Evolutionary conservation across 106 monocot genomes (phyloP).

Genomic region (Chionographis japonica): DNA sequence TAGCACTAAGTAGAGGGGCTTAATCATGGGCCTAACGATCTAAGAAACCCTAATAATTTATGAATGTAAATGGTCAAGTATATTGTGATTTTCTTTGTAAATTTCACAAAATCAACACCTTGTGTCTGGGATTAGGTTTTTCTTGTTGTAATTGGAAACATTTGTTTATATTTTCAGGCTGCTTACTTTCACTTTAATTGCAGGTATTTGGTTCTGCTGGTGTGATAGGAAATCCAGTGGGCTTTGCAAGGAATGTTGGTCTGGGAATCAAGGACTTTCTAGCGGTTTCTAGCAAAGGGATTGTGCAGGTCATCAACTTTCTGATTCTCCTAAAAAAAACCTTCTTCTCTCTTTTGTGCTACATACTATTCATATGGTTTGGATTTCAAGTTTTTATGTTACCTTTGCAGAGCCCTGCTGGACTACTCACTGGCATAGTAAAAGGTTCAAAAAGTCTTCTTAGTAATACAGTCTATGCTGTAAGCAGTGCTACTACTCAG

Average conservation of each 20-base stretch:
- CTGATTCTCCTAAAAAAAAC: too few relatives aligned
- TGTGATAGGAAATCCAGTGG: slow-evolving; percentile 96
- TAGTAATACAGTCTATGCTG: slow-evolving; percentile 82
- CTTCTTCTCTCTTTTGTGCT: too few relatives aligned
- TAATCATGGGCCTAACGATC: too few relatives aligned
- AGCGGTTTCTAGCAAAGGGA: slow-evolving; percentile 60
- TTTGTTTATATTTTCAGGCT: too few relatives aligned
- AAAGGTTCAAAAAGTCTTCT: slow-evolving; percentile 88
- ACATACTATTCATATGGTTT: background rate
- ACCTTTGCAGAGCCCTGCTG: slow-evolving; percentile 65
- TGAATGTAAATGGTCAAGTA: too few relatives aligned
- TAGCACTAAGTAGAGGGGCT: too few relatives aligned
- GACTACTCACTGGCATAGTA: slow-evolving; percentile 58
- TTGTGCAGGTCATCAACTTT: slow-evolving; percentile 57
- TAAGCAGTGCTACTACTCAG: slow-evolving; percentile 91
- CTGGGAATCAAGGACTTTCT: slow-evolving; percentile 79
- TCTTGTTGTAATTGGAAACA: too few relatives aligned
- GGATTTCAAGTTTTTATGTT: slow-evolving; percentile 3
- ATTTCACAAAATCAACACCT: too few relatives aligned
- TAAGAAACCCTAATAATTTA: too few relatives aligned
- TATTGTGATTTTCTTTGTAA: too few relatives aligned
- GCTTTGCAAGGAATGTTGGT: slow-evolving; percentile 91
- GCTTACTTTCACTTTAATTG: background rate
- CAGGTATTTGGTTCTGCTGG: slow-evolving; percentile 98
- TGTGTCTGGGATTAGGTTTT: too few relatives aligned